These are phyloP conservation scores for Trichoderma parareesei DNA, from an alignment of 495 filamentous ascomycete species.

Conservation along the genomic window DNA sequence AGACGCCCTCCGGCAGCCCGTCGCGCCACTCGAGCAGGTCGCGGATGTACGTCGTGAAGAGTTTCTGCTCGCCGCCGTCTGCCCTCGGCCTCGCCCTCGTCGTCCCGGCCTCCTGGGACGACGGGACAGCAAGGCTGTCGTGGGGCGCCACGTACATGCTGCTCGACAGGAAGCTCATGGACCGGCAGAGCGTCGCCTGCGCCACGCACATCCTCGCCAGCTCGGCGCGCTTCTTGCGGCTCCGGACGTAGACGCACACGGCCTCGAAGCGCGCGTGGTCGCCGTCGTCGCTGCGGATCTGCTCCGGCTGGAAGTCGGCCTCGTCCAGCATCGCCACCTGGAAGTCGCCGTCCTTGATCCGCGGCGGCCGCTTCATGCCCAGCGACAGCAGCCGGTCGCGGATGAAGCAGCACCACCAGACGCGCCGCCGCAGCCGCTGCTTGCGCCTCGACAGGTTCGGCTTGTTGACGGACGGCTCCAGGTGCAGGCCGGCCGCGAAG, in stretches of 20 bases:
- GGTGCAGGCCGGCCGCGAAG: conserved; percentile 3
- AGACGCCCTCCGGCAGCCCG: neutral
- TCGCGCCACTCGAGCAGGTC: conserved; percentile 3
- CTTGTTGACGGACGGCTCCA: conserved; percentile 2
- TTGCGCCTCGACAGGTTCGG: conserved; percentile 1
- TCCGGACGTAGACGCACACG: conserved; percentile 4
- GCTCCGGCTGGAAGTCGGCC: conserved; percentile 5
- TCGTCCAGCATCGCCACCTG: neutral
- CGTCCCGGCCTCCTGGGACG: neutral
- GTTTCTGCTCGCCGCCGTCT: neutral
- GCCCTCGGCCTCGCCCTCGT: neutral
- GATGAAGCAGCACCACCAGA: conserved; percentile 10
- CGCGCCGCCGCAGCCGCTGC: neutral
- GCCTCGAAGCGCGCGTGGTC: neutral
- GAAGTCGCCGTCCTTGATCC: conserved; percentile 4
- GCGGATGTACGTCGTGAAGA: neutral
- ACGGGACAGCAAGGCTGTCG: neutral
- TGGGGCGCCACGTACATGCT: conserved; percentile 3
- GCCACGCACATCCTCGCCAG: conserved; percentile 2
- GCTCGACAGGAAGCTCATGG: conserved; percentile 7
- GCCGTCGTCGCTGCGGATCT: neutral
- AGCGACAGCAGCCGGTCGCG: conserved; percentile 2
- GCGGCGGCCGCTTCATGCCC: conserved; percentile 3
- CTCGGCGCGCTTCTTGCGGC: conserved; percentile 8
- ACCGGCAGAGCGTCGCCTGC: neutral